Base-by-base conservation (phyloP, 768 basidiomycete genomes). In the Phanerochaete sordida region DNA sequence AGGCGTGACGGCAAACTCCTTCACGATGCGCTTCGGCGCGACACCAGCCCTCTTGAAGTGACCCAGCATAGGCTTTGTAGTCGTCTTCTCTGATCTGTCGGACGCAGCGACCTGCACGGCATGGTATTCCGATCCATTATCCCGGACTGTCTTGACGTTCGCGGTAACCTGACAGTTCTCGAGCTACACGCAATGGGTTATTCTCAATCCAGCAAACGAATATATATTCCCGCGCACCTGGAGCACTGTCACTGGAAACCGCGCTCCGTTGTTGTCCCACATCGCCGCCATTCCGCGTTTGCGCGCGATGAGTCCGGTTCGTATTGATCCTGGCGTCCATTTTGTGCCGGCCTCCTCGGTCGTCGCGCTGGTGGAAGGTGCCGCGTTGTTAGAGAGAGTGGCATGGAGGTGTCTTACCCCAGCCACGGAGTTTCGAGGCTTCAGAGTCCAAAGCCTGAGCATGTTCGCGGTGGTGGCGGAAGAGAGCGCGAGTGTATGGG, bases 231-330 rank as follows among this genome's bases (percentile, higher is more conserved):
- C 30, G 8, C 35, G 33, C 65, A 94, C 96, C 82, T 98, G 95
- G 43, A 99, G 83, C 50, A 99, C 86, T 0, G 97, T 99, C 28
- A 97, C 93, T 1, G 97, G 96, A 64, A 90, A 79, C 51, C 91
- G 81, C 35, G 84, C 85, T 26, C 97, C 97, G 59, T 93, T 88
- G 70, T 90, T 84, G 69, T 95, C 91, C 92, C 93, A 98, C 68
- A 98, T 76, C 15, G 84, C 84, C 11, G 92, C 90, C 97, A 98
- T 98, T 47, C 97, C 97, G 58, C 93, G 86, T 79, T 99, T 99
- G 59, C 89, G 83, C 26, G 94, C 96, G 72, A 99, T 89, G 62
- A 97, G 79, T 8, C 97, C 97, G 0, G 95, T 96, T 59, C 97
- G 84, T 63, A 90, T 82, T 7, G 93, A 94, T 61, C 81, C 79